Conservation (phyloP, 257 asterid genomes). For the Przewalskia tangutica region DNA sequence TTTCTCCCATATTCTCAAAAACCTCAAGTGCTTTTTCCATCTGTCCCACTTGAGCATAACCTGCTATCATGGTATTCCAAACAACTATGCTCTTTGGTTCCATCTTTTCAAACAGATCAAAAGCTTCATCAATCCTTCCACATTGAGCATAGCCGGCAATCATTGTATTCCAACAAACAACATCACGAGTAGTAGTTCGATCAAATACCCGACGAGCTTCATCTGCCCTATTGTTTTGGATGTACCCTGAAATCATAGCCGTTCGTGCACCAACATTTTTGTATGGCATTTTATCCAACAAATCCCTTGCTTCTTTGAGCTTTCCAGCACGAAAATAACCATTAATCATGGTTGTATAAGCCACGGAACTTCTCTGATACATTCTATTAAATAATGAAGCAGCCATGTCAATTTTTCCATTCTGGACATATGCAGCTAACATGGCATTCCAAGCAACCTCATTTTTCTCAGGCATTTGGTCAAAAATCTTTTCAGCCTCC, state of each 20-base stretch:
- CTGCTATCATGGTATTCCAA: conserved; percentile 43
- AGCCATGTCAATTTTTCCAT: conserved; percentile 19
- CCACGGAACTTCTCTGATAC: conserved; percentile 23
- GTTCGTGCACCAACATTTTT: conserved; percentile 29
- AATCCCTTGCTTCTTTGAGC: conserved; percentile 22
- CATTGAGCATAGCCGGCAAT: conserved; percentile 23
- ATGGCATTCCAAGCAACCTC: conserved; percentile 35
- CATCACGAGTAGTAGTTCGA: conserved; percentile 15
- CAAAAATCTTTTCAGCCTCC: conserved; percentile 22
- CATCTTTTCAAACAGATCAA: conserved; percentile 26
- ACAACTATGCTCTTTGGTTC: conserved; percentile 26
- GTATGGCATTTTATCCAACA: conserved; percentile 20
- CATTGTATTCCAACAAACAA: conserved; percentile 35
- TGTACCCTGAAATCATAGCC: conserved; percentile 21
- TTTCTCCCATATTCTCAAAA: conserved; percentile 25
- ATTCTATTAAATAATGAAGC: conserved; percentile 15
- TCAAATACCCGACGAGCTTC: conserved; percentile 22
- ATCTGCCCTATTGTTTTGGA: conserved; percentile 19
- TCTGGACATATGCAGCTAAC: conserved; percentile 29
- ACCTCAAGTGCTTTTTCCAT: conserved; percentile 25
- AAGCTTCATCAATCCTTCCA: conserved; percentile 29
- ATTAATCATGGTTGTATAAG: conserved; percentile 27
- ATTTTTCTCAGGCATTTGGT: conserved; percentile 15
- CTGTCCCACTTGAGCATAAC: conserved; percentile 25
- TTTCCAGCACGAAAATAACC: conserved; percentile 19